Evolutionary conservation across 805 yeast species (phyloP), one percentile per base, ranked within the genome.

Genomic region (Debaryomyces prosopidis): DNA sequence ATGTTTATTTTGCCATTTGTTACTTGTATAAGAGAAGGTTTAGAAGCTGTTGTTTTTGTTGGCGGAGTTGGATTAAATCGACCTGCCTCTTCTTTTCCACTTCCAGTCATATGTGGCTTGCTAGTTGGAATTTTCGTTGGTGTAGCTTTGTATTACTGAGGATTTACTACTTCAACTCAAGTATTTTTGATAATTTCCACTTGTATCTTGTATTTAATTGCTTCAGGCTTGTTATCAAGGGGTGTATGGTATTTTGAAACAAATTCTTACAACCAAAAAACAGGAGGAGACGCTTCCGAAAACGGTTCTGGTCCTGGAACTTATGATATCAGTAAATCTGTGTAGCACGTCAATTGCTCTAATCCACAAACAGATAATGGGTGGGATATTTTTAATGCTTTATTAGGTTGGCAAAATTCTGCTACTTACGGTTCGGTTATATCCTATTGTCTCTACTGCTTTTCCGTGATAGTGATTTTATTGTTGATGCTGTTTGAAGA

Each of bases 301-400:
- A 69, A 75, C 54, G 97, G 97, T 57, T 76, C 83, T 44, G 97
- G 97, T 52, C 90, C 95, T 38, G 97, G 97, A 60, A 84, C 97
- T 14, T 90, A 90, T 69, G 84, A 91, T 66, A 79, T 90, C 60
- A 59, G 73, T 42, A 77, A 77, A 59, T 69, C 85, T n/a, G 96
- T 90, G 17, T 90, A 96, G 89, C 97, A 90, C 71, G 91, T 91
- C 50, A 89, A 90, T 76, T 90, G 97, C 73, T 91, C 97, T 74
- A 89, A 89, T 69, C 97, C 97, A 35, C 90, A 85, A 65, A 73
- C 77, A 47, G 90, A 85, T 66, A 82, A 84, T 55, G 97, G 97
- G 70, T 91, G 97, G 97, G 96, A 89, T 77, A 82, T 90, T 52
- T 90, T 90, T 77, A 91, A 91, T 63, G 87, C 97, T 23, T 65